Base-by-base conservation (phyloP, 176 grass and related monocot genomes). In the Oropetium thomaeum region DNA sequence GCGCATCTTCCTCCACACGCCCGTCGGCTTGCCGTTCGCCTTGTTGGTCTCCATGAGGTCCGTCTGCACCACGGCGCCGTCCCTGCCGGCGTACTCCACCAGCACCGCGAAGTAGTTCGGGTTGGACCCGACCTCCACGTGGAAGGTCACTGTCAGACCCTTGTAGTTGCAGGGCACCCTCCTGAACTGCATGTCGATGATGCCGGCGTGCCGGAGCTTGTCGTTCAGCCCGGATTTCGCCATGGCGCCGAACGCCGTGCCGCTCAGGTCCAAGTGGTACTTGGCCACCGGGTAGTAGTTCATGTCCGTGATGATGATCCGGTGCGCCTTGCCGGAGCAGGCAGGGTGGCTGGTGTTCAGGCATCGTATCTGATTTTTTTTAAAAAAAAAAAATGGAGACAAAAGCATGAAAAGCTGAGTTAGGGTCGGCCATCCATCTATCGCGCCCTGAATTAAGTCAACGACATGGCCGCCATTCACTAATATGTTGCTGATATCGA, bases 81-180 rank as follows among this genome's bases (percentile, higher is more conserved):
- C 87, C 37, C 54, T 87, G 35, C 81, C 82, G 15, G 67, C 84
- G 81, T 81, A 96, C 74, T 85, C 70, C 20, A 96, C 66, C 7
- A 70, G 78, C 25, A 96, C 78, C 0, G 89, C 84, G 13, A 96
- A 29, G 81, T 92, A 96, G 40, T 82, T 58, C 0, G 81, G 47
- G 93, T 96, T 92, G 8, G 93, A 92, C 3, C 93, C 93, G 0
- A 17, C 32, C 74, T 87, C 78, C 1, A 89, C 87, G 25, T 89
- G 81, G 86, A 96, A 96, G 38, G 79, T 75, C 3, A 87, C n/a
- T 43, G 57, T 43, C 8, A 78, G 62, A 1, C 87, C 76, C 0
- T 42, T 33, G 72, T 86, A 53, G 34, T 69, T 25, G 84, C 90
- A 92, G 2, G 49, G 22, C 65, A 92, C 89, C 45, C 89, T 49